A percentile compares a stretch with the other conserved stretches of the same genome.
Evolutionary conservation across 257 asterid genomes (phyloP).

Genomic region (Marsdenia floribunda): DNA sequence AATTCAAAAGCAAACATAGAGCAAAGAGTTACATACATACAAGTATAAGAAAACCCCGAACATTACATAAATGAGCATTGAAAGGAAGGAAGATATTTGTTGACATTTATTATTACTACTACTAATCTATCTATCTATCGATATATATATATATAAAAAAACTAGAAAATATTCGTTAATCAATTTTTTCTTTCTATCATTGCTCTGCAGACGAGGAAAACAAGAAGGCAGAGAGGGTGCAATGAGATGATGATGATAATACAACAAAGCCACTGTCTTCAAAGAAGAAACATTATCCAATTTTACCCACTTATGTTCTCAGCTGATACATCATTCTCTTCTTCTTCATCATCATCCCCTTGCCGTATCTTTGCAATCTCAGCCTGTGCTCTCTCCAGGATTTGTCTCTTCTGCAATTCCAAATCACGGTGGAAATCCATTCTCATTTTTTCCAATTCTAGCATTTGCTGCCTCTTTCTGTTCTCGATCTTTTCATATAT

Average conservation of each 20-base stretch:
- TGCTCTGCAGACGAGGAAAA: neutral
- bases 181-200: neutral
- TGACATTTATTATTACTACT: constrained; percentile 11
- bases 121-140: neutral
- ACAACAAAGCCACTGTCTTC: constrained; percentile 25
- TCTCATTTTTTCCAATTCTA: constrained; percentile 78
- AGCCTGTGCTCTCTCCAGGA: constrained; percentile 77
- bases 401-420: constrained; percentile 71
- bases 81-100: neutral
- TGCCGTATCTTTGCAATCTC: constrained; percentile 63
- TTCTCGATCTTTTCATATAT: constrained; percentile 77
- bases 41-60: neutral
- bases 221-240: neutral
- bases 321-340: constrained; percentile 44
- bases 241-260: constrained; percentile 27
- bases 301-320: constrained; percentile 43
- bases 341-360: constrained; percentile 44
- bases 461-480: constrained; percentile 69
- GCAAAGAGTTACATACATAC: neutral
- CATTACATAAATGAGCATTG: neutral
- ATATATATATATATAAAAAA: too few species aligned
- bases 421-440: constrained; percentile 75
- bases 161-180: neutral
- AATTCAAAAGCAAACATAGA: neutral
- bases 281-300: neutral